Evolutionary conservation across 768 basidiomycete genomes (phyloP), one percentile per base, ranked within the genome.

Genomic region (Stropharia rugosoannulata): DNA sequence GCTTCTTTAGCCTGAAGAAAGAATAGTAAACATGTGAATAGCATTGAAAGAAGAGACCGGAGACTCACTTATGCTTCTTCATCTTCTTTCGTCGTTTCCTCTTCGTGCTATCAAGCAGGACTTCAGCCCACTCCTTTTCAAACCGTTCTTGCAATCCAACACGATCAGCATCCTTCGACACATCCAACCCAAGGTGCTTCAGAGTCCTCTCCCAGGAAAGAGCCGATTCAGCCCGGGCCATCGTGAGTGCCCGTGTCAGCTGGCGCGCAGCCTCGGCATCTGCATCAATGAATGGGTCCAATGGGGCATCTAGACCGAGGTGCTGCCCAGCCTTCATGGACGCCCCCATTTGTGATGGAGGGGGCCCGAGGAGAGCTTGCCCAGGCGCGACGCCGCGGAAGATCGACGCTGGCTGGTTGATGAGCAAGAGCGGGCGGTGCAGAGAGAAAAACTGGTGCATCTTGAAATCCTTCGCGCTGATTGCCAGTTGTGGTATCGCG

Each of bases 41-140:
- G 42, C 15, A 35, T 37, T 13, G 38, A 48, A n/a, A 36, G 55
- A 51, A 42, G 41, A 51, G 22, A 25, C 46, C 25, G 3, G 36
- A n/a, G 10, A 79, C 90, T 72, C 66, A 93, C 93, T 95, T 95
- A 71, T 96, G 94, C 75, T 95, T 96, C 82, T 89, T 93, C 87
- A 96, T 96, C 85, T 95, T 96, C 85, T 86, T 89, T 78, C 84
- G 78, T 63, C 84, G 80, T 79, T 94, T 94, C 70, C 91, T 82
- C 77, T 87, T 89, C 27, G 84, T 85, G 62, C 91, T 93, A 63
- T 93, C 92, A 73, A 90, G 77, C 68, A 84, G 70, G 13, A 90
- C 79, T 42, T 82, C 80, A 60, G 84, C 79, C 80, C 80, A 86
- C 56, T 84, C 82, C 67, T 78, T 79, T 13, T 83, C 80, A 62